Conservation (phyloP, 225 moss, liverwort and hornwort species). For the Polytrichum commune region DNA sequence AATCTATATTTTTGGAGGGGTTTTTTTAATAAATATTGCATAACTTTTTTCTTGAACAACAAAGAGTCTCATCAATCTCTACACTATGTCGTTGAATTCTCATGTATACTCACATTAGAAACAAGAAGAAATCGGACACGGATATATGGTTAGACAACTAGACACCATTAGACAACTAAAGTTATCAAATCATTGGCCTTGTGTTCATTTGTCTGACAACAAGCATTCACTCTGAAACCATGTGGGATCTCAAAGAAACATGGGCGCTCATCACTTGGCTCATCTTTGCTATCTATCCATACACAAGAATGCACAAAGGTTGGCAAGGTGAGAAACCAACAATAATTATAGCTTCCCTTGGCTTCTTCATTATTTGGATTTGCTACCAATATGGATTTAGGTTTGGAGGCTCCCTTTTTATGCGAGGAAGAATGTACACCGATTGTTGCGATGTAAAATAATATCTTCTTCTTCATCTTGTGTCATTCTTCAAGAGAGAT, state of each 20-base stretch:
- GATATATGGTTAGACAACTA: constrained; percentile 24
- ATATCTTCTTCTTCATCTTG: not conserved
- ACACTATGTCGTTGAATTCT: too few species aligned
- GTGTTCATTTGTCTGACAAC: constrained; percentile 45
- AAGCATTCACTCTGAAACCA: constrained; percentile 43
- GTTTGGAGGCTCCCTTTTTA: not conserved
- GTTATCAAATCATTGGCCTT: constrained; percentile 39
- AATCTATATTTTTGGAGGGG: too few species aligned
- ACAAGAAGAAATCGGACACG: too few species aligned
- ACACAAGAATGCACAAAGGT: constrained; percentile 52
- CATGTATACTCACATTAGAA: too few species aligned
- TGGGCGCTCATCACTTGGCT: constrained; percentile 68
- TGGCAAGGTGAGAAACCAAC: constrained; percentile 54
- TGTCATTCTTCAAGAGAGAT: not conserved
- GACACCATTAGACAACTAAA: constrained; percentile 45
- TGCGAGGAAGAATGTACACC: not conserved
- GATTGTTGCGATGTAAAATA: not conserved
- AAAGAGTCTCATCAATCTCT: too few species aligned
- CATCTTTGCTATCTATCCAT: constrained; percentile 50
- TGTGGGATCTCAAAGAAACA: constrained; percentile 62
- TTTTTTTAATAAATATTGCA: too few species aligned
- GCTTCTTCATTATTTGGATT: constrained; percentile 52
- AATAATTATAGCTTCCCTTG: constrained; percentile 25
- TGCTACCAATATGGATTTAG: constrained; percentile 43
- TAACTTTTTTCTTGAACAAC: too few species aligned